phyloP scores from a whole-genome alignment of 306 rosid genomes.

The Malus orientalis region DNA sequence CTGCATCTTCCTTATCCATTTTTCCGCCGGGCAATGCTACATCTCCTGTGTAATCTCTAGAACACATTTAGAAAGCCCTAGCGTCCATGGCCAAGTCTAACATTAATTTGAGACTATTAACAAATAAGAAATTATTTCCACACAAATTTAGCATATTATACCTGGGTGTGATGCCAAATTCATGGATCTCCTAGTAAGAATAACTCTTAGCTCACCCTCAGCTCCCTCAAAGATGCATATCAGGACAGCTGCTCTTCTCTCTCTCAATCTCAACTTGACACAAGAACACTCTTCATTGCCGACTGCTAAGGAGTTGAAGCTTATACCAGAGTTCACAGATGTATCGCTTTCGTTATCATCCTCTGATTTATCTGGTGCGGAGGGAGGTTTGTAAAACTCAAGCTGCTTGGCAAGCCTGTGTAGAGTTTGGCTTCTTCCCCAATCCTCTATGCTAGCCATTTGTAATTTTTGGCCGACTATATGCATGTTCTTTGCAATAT shows the following conservation, averaged over 20 bases:
- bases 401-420: slow-evolving; percentile 20
- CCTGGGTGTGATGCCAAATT: slow-evolving; percentile 31
- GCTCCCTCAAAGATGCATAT: slow-evolving; percentile 31
- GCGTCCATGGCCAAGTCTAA: neutral
- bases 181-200: slow-evolving; percentile 33
- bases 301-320: neutral
- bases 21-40: slow-evolving; percentile 38
- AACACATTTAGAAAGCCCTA: neutral
- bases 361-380: neutral
- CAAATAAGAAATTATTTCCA: no score
- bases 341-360: neutral
- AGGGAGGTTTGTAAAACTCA: slow-evolving; percentile 3
- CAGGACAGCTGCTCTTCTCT: slow-evolving; percentile 36
- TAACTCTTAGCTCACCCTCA: slow-evolving; percentile 25
- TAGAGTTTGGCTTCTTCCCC: slow-evolving; percentile 20
- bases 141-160: neutral
- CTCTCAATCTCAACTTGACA: neutral
- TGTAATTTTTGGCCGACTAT: neutral
- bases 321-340: neutral
- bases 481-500: neutral
- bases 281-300: neutral
- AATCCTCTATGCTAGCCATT: slow-evolving; percentile 11
- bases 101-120: neutral
- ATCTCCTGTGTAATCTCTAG: slow-evolving; percentile 24
- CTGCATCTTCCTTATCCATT: slow-evolving; percentile 29